phyloP scores from a whole-genome alignment of 2,329 filamentous ascomycete genomes.

The Phyllosticta ampelicida region DNA sequence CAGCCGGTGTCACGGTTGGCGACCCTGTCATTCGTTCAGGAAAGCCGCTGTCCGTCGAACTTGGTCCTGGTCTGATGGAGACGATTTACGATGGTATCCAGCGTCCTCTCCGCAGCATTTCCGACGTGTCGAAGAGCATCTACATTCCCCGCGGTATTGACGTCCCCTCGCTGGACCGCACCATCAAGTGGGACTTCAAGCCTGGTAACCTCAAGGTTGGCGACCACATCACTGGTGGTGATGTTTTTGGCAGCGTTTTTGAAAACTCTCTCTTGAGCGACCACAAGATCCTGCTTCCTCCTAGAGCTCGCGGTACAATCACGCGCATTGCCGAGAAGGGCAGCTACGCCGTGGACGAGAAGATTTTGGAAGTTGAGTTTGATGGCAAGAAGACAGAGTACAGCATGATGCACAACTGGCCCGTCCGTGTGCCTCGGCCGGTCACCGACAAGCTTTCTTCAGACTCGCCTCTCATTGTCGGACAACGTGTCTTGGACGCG shows the following conservation, averaged over 20 bases:
- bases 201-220: conserved; percentile 79
- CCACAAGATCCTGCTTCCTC: conserved; percentile 87
- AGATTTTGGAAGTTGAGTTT: conserved; percentile 92
- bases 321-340: conserved; percentile 83
- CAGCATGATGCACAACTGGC: conserved; percentile 98
- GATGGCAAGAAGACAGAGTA: conserved; percentile 90
- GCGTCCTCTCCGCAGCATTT: conserved; percentile 79
- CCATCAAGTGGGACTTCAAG: conserved; percentile 94
- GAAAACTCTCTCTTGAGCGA: conserved; percentile 93
- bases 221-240: conserved; percentile 92
- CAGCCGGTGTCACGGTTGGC: conserved; percentile 89
- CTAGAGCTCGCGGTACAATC: conserved; percentile 81
- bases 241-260: conserved; percentile 88
- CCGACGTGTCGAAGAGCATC: conserved; percentile 69
- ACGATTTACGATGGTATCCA: conserved; percentile 99
- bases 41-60: conserved; percentile 94
- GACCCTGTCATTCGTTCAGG: conserved; percentile 84
- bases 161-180: conserved; percentile 75
- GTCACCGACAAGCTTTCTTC: conserved; percentile 86
- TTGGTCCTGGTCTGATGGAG: conserved; percentile 93
- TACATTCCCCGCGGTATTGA: conserved; percentile 95
- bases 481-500: conserved; percentile 90
- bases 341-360: conserved; percentile 86
- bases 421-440: conserved; percentile 88
- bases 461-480: conserved; percentile 85